These are phyloP conservation scores for Saturnispora dispora DNA, from an alignment of 805 yeast genomes.

Conservation along the genomic window DNA sequence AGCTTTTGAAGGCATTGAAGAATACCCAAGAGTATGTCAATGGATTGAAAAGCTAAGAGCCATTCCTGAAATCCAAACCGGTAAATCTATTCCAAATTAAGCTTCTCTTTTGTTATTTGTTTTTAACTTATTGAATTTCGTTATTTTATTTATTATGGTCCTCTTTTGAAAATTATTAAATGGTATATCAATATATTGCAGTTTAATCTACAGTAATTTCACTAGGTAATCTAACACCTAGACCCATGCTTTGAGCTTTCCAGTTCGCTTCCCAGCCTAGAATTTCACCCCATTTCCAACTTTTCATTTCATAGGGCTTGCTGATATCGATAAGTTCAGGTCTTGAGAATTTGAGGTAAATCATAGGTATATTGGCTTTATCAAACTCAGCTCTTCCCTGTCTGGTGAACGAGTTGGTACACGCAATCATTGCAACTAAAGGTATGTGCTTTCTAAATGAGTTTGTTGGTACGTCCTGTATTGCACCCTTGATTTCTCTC, in stretches of 20 bases:
- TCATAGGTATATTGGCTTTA: conserved; percentile 36
- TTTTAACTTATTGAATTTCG: background rate
- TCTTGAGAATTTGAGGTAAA: conserved; percentile 34
- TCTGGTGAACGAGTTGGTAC: conserved; percentile 38
- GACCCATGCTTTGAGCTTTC: conserved; percentile 3
- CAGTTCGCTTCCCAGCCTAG: conserved; percentile 17
- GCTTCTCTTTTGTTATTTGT: background rate
- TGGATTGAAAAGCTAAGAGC: conserved; percentile 32
- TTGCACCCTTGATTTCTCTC: conserved; percentile 48
- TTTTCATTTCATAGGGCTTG: conserved; percentile 25
- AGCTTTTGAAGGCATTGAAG: conserved; percentile 14
- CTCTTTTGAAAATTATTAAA: background rate
- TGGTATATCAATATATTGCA: background rate
- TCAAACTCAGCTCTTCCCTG: conserved; percentile 40
- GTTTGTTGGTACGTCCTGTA: conserved; percentile 17
- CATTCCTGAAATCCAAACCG: conserved; percentile 29
- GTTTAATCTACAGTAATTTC: background rate
- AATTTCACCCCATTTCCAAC: conserved; percentile 33
- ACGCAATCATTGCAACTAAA: conserved; percentile 33
- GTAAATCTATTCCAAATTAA: conserved; percentile 15
- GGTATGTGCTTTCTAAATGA: conserved; percentile 2
- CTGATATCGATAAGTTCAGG: conserved; percentile 14
- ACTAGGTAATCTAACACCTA: background rate
- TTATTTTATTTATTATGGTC: background rate
- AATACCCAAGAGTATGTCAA: conserved; percentile 32